These are phyloP conservation scores for Salix suchowensis DNA, from an alignment of 345 rosid genomes.

Conservation along the genomic window DNA sequence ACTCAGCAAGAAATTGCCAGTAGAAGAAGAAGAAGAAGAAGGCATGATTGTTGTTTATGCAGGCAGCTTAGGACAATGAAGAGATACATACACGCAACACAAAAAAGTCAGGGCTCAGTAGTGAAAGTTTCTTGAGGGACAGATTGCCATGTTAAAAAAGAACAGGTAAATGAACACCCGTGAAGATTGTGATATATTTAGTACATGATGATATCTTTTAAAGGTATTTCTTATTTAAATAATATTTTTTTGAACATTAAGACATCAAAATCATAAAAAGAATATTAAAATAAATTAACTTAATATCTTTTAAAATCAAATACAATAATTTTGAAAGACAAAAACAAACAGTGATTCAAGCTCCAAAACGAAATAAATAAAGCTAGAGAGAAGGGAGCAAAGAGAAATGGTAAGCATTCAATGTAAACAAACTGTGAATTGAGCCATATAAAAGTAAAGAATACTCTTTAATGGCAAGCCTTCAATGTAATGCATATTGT, in stretches of 20 bases:
- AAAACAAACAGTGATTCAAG: conserved; percentile 24
- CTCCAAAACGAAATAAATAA: not conserved
- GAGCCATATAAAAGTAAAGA: not conserved
- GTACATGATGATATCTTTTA: too few species aligned
- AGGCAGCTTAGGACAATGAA: conserved; percentile 31
- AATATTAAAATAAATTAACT: too few species aligned
- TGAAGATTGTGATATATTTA: conserved; percentile 12
- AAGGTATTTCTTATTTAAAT: too few species aligned
- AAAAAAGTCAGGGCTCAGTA: not conserved
- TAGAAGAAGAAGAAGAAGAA: conserved; percentile 18
- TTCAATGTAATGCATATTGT: not conserved
- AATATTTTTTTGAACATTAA: too few species aligned
- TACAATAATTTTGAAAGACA: not conserved
- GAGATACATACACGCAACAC: not conserved
- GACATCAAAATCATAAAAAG: too few species aligned
- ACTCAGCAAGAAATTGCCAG: conserved; percentile 32
- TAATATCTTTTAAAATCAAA: too few species aligned
- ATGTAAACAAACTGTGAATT: too few species aligned
- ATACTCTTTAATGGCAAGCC: not conserved
- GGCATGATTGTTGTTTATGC: conserved; percentile 29
- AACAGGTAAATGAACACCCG: conserved; percentile 37
- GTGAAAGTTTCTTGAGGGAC: conserved; percentile 17
- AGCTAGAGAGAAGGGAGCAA: not conserved
- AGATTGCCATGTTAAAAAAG: not conserved
- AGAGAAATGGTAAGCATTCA: not conserved